Percentiles rank a stretch among this genome's conserved stretches.
phyloP scores from a whole-genome alignment of 148 eudicot species.

The Dianthus caryophyllus region DNA sequence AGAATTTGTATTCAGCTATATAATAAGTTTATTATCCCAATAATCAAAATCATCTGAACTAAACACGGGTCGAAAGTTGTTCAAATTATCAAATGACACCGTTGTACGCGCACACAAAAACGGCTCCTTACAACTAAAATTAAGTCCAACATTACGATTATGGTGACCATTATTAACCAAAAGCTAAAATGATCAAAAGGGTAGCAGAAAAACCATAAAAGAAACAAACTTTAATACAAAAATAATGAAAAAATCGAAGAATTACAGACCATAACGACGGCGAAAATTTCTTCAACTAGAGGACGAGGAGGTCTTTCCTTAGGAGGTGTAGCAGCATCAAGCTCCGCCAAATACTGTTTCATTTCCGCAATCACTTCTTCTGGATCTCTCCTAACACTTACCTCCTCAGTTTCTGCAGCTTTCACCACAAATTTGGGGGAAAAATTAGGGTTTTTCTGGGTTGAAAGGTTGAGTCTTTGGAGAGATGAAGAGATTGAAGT shows the following conservation, averaged over 20 bases:
- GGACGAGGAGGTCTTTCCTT: slow-evolving; percentile 31
- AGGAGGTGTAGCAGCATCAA: slow-evolving; percentile 15
- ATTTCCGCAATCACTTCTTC: slow-evolving; percentile 8
- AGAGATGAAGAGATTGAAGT: slow-evolving; percentile 32
- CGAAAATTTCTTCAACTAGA: slow-evolving; percentile 68
- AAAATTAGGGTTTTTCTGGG: slow-evolving; percentile 27
- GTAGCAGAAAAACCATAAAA: slow-evolving; percentile 11
- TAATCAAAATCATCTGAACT: too few relatives aligned
- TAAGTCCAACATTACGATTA: too few relatives aligned
- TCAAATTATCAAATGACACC: too few relatives aligned
- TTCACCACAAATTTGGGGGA: background rate
- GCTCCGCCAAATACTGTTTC: background rate
- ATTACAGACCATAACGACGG: slow-evolving; percentile 73
- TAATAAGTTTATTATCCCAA: too few relatives aligned
- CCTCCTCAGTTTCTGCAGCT: background rate
- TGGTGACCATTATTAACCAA: too few relatives aligned
- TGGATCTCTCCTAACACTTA: slow-evolving; percentile 1
- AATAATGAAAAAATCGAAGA: background rate
- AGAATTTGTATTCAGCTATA: too few relatives aligned
- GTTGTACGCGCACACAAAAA: too few relatives aligned
- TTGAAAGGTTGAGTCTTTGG: slow-evolving; percentile 30
- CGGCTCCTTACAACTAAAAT: too few relatives aligned
- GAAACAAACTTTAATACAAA: background rate
- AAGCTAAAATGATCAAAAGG: slow-evolving; percentile 1
- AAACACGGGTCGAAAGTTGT: too few relatives aligned